phyloP scores from a whole-genome alignment of 139 green algal genomes.

The Chlorella sp. region DNA sequence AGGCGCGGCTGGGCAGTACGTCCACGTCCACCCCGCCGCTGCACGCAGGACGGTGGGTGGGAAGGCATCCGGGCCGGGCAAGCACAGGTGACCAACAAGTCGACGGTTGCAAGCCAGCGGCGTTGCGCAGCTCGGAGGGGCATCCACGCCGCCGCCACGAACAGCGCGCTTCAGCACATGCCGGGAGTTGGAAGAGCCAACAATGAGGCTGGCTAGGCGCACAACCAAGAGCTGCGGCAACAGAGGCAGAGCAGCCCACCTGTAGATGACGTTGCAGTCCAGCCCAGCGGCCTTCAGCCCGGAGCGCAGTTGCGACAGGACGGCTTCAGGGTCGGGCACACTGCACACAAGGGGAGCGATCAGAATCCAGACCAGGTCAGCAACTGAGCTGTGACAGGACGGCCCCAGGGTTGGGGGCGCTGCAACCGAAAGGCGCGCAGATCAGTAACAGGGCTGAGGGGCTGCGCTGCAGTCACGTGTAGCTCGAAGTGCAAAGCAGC shows the following conservation, averaged over 20 bases:
- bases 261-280: slow-evolving; percentile 75
- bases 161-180: too few species aligned
- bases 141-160: too few species aligned
- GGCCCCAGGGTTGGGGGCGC: too few species aligned
- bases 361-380: not conserved
- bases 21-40: slow-evolving; percentile 88
- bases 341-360: not conserved
- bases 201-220: too few species aligned
- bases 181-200: too few species aligned
- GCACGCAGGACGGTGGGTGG: too few species aligned
- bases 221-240: too few species aligned
- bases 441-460: not conserved
- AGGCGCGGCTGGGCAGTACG: slow-evolving; percentile 76
- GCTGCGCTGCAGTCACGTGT: not conserved
- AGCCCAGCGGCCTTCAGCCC: slow-evolving; percentile 43
- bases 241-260: too few species aligned
- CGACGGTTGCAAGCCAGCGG: too few species aligned
- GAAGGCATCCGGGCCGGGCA: too few species aligned
- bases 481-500: not conserved
- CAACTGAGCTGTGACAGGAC: not conserved
- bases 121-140: too few species aligned
- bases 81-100: too few species aligned
- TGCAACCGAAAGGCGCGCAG: not conserved
- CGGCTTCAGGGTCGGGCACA: not conserved
- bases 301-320: slow-evolving; percentile 47